phyloP scores from a whole-genome alignment of 495 filamentous ascomycete genomes.

The Neurospora sp. region DNA sequence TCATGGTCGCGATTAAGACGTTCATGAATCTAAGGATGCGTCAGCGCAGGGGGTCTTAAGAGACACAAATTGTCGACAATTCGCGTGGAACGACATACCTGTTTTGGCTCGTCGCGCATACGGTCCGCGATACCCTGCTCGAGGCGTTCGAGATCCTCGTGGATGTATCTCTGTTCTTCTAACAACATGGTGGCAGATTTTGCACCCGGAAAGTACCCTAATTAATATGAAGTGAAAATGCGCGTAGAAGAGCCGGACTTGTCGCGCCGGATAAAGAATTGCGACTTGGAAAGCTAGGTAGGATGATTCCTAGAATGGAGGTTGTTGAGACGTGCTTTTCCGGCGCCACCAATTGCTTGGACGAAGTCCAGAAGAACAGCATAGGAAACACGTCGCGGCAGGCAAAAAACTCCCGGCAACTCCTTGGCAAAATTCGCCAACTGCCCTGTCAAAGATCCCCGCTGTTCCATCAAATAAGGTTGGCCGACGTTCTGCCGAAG shows the following conservation, averaged over 20 bases:
- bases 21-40: constrained; percentile 60
- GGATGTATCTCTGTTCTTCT: constrained; percentile 85
- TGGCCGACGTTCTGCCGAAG: background rate
- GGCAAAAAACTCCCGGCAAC: background rate
- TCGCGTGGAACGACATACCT: constrained; percentile 46
- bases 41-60: constrained; percentile 16
- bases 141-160: constrained; percentile 90
- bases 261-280: background rate
- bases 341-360: background rate
- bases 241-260: background rate
- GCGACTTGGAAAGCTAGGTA: background rate
- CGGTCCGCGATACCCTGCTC: constrained; percentile 91
- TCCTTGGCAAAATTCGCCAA: background rate
- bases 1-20: constrained; percentile 83
- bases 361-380: background rate
- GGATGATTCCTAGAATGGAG: background rate
- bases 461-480: background rate
- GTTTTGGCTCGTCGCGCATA: constrained; percentile 74
- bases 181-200: constrained; percentile 53
- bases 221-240: background rate
- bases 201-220: background rate
- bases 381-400: background rate
- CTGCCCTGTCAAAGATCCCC: background rate
- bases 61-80: background rate
- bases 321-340: background rate